These are phyloP conservation scores for Pythium diclinum DNA, from an alignment of 352 stramenopile species.

Conservation along the genomic window DNA sequence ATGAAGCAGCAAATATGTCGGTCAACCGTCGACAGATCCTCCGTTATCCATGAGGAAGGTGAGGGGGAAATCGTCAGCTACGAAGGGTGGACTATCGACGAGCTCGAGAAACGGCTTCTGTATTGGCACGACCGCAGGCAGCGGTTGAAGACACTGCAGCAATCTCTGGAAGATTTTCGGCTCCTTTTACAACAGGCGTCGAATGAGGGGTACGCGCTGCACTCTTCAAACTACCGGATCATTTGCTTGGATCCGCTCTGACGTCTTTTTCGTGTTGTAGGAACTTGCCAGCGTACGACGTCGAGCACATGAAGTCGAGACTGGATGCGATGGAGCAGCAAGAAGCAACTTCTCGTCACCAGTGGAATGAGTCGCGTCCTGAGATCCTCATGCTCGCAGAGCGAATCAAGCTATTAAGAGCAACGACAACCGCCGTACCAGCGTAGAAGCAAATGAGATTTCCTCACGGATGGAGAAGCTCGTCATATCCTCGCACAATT, in stretches of 20 bases:
- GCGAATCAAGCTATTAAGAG: conserved; percentile 17
- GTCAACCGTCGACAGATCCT: background rate
- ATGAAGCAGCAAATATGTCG: background rate
- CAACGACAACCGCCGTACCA: background rate
- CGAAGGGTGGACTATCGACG: conserved; percentile 9
- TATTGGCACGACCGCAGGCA: conserved; percentile 20
- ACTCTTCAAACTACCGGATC: background rate
- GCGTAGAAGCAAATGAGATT: background rate
- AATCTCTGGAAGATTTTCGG: conserved; percentile 25
- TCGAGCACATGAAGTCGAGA: conserved; percentile 15
- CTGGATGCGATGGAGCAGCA: conserved; percentile 25
- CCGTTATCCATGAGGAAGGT: background rate
- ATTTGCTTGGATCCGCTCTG: background rate
- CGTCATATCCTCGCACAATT: conserved; percentile 46
- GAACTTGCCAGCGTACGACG: conserved; percentile 12
- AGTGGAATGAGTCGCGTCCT: conserved; percentile 20
- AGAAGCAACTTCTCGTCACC: conserved; percentile 9
- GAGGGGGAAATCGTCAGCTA: background rate
- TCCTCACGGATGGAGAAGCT: conserved; percentile 26
- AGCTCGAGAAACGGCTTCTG: conserved; percentile 24
- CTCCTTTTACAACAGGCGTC: conserved; percentile 16
- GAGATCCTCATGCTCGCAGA: conserved; percentile 33
- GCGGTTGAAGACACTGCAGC: conserved; percentile 22
- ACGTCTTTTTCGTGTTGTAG: conserved; percentile 1
- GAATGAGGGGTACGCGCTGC: conserved; percentile 15